A percentile compares a stretch with the other conserved stretches of the same genome.
phyloP scores from a whole-genome alignment of 75 land plant genomes.

The Picea glauca region DNA sequence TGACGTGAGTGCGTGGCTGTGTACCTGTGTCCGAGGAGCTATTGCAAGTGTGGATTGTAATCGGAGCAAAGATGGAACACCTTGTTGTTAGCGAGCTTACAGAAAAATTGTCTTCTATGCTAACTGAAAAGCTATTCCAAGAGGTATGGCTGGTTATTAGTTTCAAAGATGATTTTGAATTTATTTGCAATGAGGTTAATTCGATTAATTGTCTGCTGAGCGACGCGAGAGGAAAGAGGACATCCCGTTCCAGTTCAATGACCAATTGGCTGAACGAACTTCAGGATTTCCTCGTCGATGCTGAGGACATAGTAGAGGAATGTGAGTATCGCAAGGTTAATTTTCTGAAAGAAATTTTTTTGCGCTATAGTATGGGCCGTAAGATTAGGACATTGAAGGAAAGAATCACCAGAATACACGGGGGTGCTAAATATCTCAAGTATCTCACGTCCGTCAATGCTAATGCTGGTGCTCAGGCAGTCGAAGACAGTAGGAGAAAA shows the following conservation, averaged over 20 bases:
- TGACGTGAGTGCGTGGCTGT: too few relatives aligned
- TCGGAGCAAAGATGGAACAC: not conserved
- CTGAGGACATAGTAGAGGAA: not conserved
- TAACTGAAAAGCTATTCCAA: not conserved
- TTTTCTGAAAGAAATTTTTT: too few relatives aligned
- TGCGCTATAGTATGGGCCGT: not conserved
- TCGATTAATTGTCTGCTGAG: not conserved
- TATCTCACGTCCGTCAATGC: not conserved
- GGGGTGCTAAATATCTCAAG: not conserved
- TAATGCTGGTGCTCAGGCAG: not conserved
- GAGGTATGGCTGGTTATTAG: not conserved
- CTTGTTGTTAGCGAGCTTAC: not conserved
- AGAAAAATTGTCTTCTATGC: not conserved
- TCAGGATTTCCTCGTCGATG: not conserved
- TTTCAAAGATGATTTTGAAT: not conserved
- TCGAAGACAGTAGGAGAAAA: not conserved
- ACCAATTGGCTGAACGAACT: not conserved
- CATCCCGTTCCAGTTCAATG: not conserved
- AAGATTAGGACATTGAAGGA: conserved; percentile 1
- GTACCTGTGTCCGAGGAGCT: too few relatives aligned
- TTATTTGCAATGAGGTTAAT: not conserved
- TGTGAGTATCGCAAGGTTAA: too few relatives aligned
- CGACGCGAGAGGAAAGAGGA: not conserved
- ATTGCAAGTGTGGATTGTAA: too few relatives aligned
- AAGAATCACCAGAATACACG: not conserved